Conservation (phyloP, 441 rosid genomes). For the Jatropha multifida region DNA sequence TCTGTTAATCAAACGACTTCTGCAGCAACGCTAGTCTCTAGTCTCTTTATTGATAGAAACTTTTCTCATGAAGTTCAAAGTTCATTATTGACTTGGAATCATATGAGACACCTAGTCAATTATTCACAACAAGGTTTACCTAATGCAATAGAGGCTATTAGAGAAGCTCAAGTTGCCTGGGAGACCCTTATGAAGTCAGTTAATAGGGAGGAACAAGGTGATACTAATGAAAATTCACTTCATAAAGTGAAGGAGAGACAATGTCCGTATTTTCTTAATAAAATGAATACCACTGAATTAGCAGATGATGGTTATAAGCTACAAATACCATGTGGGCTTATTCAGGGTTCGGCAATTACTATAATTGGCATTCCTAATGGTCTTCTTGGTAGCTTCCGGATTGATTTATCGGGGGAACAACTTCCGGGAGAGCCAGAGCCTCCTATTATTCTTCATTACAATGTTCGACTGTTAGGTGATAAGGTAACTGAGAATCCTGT, state of each 20-base stretch:
- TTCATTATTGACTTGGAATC: conserved; percentile 73
- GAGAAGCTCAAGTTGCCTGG: conserved; percentile 90
- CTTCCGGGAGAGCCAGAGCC: conserved; percentile 97
- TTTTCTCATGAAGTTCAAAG: conserved; percentile 52
- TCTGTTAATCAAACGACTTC: conserved; percentile 57
- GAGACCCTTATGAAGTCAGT: conserved; percentile 59
- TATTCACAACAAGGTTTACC: conserved; percentile 63
- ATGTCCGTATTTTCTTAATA: conserved; percentile 80
- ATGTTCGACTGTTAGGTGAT: conserved; percentile 92
- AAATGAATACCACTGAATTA: conserved; percentile 67
- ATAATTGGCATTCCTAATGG: conserved; percentile 81
- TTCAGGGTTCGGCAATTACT: conserved; percentile 88
- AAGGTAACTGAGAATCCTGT: conserved; percentile 90
- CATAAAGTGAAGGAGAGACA: conserved; percentile 56
- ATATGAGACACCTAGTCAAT: conserved; percentile 51
- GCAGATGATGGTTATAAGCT: conserved; percentile 45
- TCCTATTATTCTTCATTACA: conserved; percentile 82
- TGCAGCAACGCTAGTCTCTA: conserved; percentile 40
- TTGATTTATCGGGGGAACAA: conserved; percentile 82
- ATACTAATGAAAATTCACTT: conserved; percentile 43
- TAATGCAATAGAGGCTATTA: conserved; percentile 77
- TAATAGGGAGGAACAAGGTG: conserved; percentile 49
- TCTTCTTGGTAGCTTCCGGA: conserved; percentile 77
- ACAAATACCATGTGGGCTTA: conserved; percentile 78
- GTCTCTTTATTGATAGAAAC: conserved; percentile 56